Evolutionary conservation across 2,329 filamentous ascomycete genomes (phyloP).

Genomic region (Pseudofabraea citricarpa): DNA sequence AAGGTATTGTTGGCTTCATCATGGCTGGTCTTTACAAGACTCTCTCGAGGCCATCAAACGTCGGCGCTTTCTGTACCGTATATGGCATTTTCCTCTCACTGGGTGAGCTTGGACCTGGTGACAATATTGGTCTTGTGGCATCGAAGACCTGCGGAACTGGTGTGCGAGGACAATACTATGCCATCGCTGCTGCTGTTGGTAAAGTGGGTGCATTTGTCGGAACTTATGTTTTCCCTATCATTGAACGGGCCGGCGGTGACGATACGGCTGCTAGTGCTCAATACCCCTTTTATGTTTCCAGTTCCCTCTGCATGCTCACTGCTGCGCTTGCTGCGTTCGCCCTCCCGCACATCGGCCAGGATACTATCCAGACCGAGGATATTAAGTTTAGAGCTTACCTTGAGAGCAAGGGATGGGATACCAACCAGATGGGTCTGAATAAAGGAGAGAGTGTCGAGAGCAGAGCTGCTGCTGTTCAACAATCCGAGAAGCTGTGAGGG

Average conservation of each 20-base stretch:
- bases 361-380: conserved; percentile 80
- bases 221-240: conserved; percentile 74
- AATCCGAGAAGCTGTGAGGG: conserved; percentile 1
- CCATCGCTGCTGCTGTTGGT: conserved; percentile 66
- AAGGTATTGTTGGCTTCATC: conserved; percentile 79
- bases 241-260: conserved; percentile 55
- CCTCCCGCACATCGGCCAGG: conserved; percentile 74
- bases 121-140: conserved; percentile 85
- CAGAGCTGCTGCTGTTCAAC: conserved; percentile 5
- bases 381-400: conserved; percentile 70
- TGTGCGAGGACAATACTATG: conserved; percentile 75
- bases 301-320: conserved; percentile 69
- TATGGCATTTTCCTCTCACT: conserved; percentile 75
- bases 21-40: conserved; percentile 76
- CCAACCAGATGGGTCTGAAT: conserved; percentile 44
- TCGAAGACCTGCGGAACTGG: conserved; percentile 85
- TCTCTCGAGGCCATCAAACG: conserved; percentile 61
- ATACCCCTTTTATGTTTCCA: conserved; percentile 87
- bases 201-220: conserved; percentile 84
- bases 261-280: conserved; percentile 60
- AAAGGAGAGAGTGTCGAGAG: conserved; percentile 15
- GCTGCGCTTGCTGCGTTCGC: conserved; percentile 62
- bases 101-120: conserved; percentile 79
- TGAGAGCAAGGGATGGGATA: conserved; percentile 71
- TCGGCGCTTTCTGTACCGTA: conserved; percentile 73